Percentiles rank a stretch among this genome's conserved stretches.
These are phyloP conservation scores for Cryphonectria radicalis DNA, from an alignment of 2,329 filamentous ascomycete species.

Conservation along the genomic window DNA sequence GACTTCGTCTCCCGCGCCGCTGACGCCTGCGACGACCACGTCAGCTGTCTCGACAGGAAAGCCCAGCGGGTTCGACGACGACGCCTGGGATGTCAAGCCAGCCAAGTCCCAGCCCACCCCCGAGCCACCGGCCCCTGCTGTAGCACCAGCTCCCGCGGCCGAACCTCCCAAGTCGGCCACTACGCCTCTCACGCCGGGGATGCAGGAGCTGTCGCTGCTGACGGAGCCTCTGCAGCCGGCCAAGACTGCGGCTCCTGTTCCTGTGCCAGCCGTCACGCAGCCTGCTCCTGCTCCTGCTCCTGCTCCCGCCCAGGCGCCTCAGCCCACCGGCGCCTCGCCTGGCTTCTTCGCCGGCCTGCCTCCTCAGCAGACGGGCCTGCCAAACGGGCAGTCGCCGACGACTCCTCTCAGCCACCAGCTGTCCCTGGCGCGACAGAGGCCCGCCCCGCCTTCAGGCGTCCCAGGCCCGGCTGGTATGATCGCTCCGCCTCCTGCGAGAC, in stretches of 20 bases:
- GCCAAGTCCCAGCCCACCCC: slow-evolving; percentile 57
- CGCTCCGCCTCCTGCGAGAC: slow-evolving; percentile 75
- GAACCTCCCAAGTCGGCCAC: slow-evolving; percentile 48
- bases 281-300: slow-evolving; percentile 38
- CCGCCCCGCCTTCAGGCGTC: slow-evolving; percentile 67
- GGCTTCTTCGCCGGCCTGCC: slow-evolving; percentile 59
- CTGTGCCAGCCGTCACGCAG: slow-evolving; percentile 40
- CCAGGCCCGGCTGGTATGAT: slow-evolving; percentile 67
- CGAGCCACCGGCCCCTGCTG: slow-evolving; percentile 40
- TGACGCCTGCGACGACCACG: slow-evolving; percentile 31
- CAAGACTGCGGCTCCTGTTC: slow-evolving; percentile 43
- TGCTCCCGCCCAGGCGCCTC: slow-evolving; percentile 44
- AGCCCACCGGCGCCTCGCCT: slow-evolving; percentile 59
- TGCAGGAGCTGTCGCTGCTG: slow-evolving; percentile 62
- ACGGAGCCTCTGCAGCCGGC: slow-evolving; percentile 57
- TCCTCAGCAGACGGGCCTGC: slow-evolving; percentile 53
- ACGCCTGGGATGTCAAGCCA: slow-evolving; percentile 96
- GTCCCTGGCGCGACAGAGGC: slow-evolving; percentile 66
- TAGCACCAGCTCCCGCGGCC: slow-evolving; percentile 43
- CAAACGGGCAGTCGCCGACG: slow-evolving; percentile 41
- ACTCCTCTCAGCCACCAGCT: slow-evolving; percentile 49
- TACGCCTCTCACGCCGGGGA: slow-evolving; percentile 64
- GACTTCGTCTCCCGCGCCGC: slow-evolving; percentile 40
- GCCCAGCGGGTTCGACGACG: slow-evolving; percentile 80
- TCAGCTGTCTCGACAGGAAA: slow-evolving; percentile 32